These are phyloP conservation scores for Monosporozyma servazzii DNA, from an alignment of 805 yeast species.

Conservation along the genomic window DNA sequence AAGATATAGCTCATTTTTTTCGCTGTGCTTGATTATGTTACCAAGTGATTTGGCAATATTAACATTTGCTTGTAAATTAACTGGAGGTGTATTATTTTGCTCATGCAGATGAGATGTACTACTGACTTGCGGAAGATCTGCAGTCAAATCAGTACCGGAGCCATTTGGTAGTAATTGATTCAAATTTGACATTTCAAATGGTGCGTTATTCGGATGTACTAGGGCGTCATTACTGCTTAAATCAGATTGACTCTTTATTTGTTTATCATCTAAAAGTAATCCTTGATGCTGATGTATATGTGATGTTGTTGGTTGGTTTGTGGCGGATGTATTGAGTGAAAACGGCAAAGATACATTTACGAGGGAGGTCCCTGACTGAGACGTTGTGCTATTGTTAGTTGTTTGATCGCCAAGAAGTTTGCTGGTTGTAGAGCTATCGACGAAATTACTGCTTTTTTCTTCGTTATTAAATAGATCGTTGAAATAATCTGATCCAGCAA, in stretches of 20 bases:
- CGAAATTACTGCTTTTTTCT: neutral
- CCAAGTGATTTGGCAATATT: constrained; percentile 28
- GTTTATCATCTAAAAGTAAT: neutral
- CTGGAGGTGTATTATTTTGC: neutral
- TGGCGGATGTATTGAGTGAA: neutral
- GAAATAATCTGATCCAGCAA: constrained; percentile 18
- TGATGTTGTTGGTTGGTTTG: neutral
- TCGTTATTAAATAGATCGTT: constrained; percentile 15
- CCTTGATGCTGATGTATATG: neutral
- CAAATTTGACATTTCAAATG: constrained; percentile 14
- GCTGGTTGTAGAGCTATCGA: neutral
- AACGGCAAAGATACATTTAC: neutral
- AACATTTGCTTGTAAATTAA: constrained; percentile 17
- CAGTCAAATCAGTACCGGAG: neutral
- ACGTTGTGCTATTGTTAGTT: neutral
- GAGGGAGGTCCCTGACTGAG: neutral
- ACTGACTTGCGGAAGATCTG: neutral
- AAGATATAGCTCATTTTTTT: constrained; percentile 21
- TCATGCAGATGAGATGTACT: neutral
- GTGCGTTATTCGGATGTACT: neutral
- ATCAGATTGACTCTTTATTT: neutral
- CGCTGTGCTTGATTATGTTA: constrained; percentile 23
- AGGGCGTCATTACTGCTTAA: neutral
- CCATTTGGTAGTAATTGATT: constrained; percentile 9
- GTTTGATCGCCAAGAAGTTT: neutral